Evolutionary conservation across 345 rosid species (phyloP).

Genomic region (Eucalyptus shirleyi): DNA sequence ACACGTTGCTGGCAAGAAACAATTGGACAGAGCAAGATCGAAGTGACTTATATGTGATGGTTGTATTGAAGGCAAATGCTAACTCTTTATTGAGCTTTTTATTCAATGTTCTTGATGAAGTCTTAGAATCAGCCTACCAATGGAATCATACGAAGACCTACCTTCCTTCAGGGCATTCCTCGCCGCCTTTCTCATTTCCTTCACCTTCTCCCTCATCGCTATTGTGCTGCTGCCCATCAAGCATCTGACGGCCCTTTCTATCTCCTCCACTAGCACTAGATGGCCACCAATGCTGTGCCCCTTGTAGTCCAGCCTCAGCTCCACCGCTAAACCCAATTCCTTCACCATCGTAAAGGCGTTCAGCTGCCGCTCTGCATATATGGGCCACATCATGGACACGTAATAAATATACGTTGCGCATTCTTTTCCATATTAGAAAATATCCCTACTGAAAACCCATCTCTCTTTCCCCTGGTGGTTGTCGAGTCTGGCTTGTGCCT

Average conservation of each 20-base stretch:
- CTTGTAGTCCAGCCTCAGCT: no score
- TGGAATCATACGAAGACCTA: constrained; percentile 17
- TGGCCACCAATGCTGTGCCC: no score
- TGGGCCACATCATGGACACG: background rate
- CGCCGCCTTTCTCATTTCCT: constrained; percentile 5
- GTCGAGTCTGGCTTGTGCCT: background rate
- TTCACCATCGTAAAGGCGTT: no score
- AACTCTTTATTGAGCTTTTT: background rate
- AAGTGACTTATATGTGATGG: background rate
- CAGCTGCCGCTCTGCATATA: no score
- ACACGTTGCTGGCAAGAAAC: background rate
- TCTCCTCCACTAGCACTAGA: no score
- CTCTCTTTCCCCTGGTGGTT: background rate
- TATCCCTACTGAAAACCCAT: no score
- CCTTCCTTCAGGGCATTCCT: constrained; percentile 10
- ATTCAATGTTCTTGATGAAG: background rate
- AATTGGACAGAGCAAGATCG: background rate
- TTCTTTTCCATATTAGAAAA: no score
- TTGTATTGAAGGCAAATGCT: background rate
- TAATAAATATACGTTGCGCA: background rate
- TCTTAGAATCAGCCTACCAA: constrained; percentile 6
- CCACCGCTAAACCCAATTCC: no score
- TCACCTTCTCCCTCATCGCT: constrained; percentile 6
- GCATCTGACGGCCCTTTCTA: background rate
- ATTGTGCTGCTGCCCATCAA: constrained; percentile 10